Conservation (phyloP, 1,284 basidiomycete genomes). For the Ustilago trichophora region DNA sequence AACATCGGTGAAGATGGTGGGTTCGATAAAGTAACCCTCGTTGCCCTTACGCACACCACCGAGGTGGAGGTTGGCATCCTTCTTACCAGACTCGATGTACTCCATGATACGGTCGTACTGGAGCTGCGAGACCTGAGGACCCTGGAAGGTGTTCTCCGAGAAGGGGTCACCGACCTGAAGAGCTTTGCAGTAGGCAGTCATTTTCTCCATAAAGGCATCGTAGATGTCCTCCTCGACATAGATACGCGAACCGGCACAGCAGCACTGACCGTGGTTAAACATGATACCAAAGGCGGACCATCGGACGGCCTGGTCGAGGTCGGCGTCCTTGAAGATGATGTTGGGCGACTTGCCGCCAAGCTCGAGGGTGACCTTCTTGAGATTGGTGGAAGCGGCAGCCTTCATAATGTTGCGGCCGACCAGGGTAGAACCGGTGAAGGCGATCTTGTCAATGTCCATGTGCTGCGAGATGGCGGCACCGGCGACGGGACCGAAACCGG, state of each 20-base stretch:
- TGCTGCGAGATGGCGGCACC: constrained; percentile 75
- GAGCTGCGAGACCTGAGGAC: constrained; percentile 80
- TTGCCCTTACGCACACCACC: constrained; percentile 76
- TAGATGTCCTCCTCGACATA: constrained; percentile 76
- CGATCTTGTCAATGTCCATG: constrained; percentile 74
- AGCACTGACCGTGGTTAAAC: constrained; percentile 73
- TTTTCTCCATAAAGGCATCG: constrained; percentile 73
- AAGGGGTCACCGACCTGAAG: constrained; percentile 83
- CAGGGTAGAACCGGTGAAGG: constrained; percentile 72
- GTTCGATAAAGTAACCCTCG: constrained; percentile 71
- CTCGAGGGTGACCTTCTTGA: constrained; percentile 85
- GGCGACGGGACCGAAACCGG: constrained; percentile 82
- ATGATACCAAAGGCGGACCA: constrained; percentile 83
- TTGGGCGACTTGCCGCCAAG: constrained; percentile 85
- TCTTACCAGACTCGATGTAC: constrained; percentile 85
- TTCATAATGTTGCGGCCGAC: constrained; percentile 80
- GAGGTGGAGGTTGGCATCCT: constrained; percentile 76
- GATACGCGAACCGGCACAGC: constrained; percentile 77
- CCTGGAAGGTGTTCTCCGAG: constrained; percentile 76
- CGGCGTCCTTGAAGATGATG: constrained; percentile 76
- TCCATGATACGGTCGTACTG: constrained; percentile 91
- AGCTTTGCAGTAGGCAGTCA: constrained; percentile 72
- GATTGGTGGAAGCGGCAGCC: constrained; percentile 81
- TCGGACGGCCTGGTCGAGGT: constrained; percentile 67
- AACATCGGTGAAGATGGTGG: constrained; percentile 73